phyloP scores from a whole-genome alignment of 2,329 filamentous ascomycete species.

The Capronia coronata region DNA sequence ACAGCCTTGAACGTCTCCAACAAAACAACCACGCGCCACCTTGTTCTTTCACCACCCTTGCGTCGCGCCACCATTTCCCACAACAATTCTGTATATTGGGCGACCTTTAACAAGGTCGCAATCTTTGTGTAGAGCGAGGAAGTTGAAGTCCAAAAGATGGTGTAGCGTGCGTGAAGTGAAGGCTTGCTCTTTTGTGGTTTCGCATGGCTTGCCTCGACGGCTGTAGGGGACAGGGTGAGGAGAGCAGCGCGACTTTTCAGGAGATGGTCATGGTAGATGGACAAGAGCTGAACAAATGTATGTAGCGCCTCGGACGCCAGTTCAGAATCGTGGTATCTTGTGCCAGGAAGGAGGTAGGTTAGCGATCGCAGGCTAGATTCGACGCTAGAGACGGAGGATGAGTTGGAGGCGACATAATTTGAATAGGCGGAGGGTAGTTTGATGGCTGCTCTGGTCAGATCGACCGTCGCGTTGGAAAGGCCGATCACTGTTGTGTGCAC shows the following conservation, averaged over 20 bases:
- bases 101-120: slow-evolving; percentile 76
- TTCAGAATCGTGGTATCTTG: slow-evolving; percentile 61
- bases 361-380: slow-evolving; percentile 87
- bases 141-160: slow-evolving; percentile 55
- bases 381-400: slow-evolving; percentile 87
- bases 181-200: slow-evolving; percentile 36
- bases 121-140: slow-evolving; percentile 70
- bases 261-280: slow-evolving; percentile 23
- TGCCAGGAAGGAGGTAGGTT: slow-evolving; percentile 91
- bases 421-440: slow-evolving; percentile 49
- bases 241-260: slow-evolving; percentile 26
- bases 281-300: slow-evolving; percentile 26
- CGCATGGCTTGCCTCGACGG: slow-evolving; percentile 11
- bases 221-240: slow-evolving; percentile 66
- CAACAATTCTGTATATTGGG: slow-evolving; percentile 91
- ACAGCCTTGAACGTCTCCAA: slow-evolving; percentile 81
- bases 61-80: slow-evolving; percentile 96
- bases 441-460: slow-evolving; percentile 20
- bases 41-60: slow-evolving; percentile 66
- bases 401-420: slow-evolving; percentile 91
- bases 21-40: slow-evolving; percentile 81
- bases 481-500: slow-evolving; percentile 21
- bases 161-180: slow-evolving; percentile 57
- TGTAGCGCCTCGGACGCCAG: slow-evolving; percentile 76
- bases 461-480: slow-evolving; percentile 21